Base-by-base conservation (phyloP, 371 early-diverging fungal genomes). In the Polyrhizophydium stewartii region DNA sequence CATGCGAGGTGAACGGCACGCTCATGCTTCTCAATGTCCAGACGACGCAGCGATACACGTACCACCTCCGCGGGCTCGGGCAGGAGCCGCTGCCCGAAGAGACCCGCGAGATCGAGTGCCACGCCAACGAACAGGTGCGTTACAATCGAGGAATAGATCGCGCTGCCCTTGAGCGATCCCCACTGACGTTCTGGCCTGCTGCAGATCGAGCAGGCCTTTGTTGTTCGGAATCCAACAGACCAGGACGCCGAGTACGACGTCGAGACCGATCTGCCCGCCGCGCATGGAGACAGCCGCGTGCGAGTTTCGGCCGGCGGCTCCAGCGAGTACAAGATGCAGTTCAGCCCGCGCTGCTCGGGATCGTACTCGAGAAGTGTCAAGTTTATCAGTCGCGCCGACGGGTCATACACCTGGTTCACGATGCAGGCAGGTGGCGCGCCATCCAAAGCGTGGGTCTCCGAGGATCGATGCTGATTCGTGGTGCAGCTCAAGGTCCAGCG, bases 1-100 rank as follows among this genome's bases (percentile, higher is more conserved):
- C 74, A 2, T 56, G 69, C 37, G 72, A 71, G 19, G 53, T 61
- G 2, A 13, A 21, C 12, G 73, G 72, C 1, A 19, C 58, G 30
- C 56, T 78, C 45, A 69, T 68, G 0, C 58, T 78, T 6, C 60
- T 69, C 1, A 78, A 75, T 55, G 51, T 62, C 9, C 69, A 70
- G 24, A 75, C 78, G 6, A 61, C 71, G 0, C 78, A 78, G 51
- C 74, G 70, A 53, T 64, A 78, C 41, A 62, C 70, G 16, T 78
- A 78, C 56, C 3, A 58, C 25, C 57, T 78, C 46, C 35, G 58
- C 13, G 78, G 78, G 1, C 38, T 59, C 7, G 78, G 67, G 5
- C 65, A 64, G 38, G 73, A 78, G 41, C 75, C 78, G 12, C 50
- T 72, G 32, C 75, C 78, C 0, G 74, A 73, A 58, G 75, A 69